These are phyloP conservation scores for Scheffersomyces titani DNA, from an alignment of 1,139 yeast species.

Conservation along the genomic window DNA sequence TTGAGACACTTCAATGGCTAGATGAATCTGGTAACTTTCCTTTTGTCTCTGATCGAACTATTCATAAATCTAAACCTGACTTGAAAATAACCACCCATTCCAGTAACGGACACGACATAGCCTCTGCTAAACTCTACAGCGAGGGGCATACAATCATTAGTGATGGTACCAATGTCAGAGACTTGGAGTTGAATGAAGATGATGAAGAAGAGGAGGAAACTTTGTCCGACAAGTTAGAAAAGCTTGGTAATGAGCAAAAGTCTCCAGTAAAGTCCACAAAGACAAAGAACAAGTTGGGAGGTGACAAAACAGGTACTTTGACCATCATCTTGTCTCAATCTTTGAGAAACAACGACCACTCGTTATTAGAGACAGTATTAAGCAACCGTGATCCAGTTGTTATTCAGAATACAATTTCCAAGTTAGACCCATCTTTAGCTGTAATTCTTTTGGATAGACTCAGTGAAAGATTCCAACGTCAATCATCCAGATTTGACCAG, in stretches of 20 bases:
- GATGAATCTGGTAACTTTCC: constrained; percentile 32
- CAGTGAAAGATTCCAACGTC: constrained; percentile 80
- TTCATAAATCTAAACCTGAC: constrained; percentile 44
- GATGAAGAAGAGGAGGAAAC: constrained; percentile 50
- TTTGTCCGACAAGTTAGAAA: constrained; percentile 62
- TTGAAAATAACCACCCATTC: constrained; percentile 38
- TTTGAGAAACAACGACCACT: constrained; percentile 68
- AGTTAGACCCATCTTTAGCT: constrained; percentile 72
- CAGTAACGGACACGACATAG: constrained; percentile 63
- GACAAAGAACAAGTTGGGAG: constrained; percentile 26
- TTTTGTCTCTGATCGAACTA: constrained; percentile 24
- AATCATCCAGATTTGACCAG: constrained; percentile 63
- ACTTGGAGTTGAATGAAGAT: constrained; percentile 45
- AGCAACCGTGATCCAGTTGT: constrained; percentile 71
- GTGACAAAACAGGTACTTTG: constrained; percentile 60
- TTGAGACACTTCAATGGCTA: constrained; percentile 61
- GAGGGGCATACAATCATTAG: constrained; percentile 69
- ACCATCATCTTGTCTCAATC: constrained; percentile 72
- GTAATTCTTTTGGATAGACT: constrained; percentile 76
- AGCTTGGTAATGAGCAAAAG: constrained; percentile 33
- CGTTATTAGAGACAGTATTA: constrained; percentile 77
- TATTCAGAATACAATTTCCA: constrained; percentile 69
- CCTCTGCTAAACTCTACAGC: constrained; percentile 67
- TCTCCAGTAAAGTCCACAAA: constrained; percentile 19
- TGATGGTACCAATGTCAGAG: constrained; percentile 64